Conservation (phyloP, 257 asterid species). For the Solanum rostratum region DNA sequence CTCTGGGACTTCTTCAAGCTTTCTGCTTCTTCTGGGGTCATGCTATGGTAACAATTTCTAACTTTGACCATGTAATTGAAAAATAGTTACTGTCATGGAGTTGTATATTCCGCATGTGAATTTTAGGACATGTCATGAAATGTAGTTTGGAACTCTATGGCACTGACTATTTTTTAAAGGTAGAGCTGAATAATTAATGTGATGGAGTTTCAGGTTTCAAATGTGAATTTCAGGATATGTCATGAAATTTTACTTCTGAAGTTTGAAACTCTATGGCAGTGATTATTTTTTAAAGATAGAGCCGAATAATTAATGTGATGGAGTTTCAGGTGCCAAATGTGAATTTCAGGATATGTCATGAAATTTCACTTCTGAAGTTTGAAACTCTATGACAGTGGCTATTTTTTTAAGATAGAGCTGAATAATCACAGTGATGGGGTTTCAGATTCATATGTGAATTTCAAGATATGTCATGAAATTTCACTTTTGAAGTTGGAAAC, state of each 20-base stretch:
- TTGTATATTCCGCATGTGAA: not conserved
- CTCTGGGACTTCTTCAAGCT: conserved; percentile 76
- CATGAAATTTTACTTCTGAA: not conserved
- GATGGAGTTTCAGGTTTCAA: not conserved
- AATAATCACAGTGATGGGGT: not conserved
- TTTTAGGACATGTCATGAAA: not conserved
- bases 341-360: not conserved
- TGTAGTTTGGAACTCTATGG: not conserved
- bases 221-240: not conserved
- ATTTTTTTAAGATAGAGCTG: not conserved
- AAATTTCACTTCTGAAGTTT: not conserved
- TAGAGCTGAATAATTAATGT: rapidly evolving
- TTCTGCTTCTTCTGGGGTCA: conserved; percentile 82
- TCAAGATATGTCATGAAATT: not conserved
- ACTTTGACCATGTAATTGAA: too few relatives aligned
- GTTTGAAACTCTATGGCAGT: not conserved
- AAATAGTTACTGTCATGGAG: not conserved
- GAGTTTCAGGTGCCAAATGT: not conserved
- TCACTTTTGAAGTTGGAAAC: not conserved
- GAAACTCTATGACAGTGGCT: not conserved
- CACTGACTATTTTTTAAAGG: not conserved
- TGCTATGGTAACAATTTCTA: conserved; percentile 48
- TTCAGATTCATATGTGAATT: not conserved
- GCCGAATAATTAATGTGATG: not conserved
- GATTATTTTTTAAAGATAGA: too few relatives aligned